A percentile compares a stretch with the other conserved stretches of the same genome.
phyloP scores from a whole-genome alignment of 257 asterid species.

The Plantago major region DNA sequence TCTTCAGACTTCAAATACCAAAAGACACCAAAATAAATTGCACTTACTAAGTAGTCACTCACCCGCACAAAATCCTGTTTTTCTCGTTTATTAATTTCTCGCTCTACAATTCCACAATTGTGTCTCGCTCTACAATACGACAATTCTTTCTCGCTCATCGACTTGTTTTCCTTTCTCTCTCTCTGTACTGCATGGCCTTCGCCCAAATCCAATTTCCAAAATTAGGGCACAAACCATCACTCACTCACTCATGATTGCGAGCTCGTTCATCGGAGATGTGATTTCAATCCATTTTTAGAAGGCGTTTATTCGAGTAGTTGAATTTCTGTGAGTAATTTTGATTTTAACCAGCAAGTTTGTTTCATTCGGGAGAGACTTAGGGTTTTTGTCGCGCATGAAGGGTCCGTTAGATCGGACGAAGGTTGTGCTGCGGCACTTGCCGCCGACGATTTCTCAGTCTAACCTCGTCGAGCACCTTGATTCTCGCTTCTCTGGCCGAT shows the following conservation, averaged over 20 bases:
- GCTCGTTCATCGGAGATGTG: slow-evolving; percentile 30
- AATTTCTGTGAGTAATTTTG: neutral
- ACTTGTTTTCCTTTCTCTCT: slow-evolving; percentile 20
- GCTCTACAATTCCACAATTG: no score
- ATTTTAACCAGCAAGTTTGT: slow-evolving; percentile 15
- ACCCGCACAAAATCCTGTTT: slow-evolving; percentile 22
- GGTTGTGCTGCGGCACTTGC: slow-evolving; percentile 99
- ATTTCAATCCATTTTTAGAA: slow-evolving; percentile 20
- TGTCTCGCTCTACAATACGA: neutral
- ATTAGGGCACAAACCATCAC: slow-evolving; percentile 39
- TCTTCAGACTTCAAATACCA: no score
- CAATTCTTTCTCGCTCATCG: slow-evolving; percentile 10
- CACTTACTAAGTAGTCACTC: no score
- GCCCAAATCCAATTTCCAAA: slow-evolving; percentile 29
- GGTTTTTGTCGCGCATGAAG: slow-evolving; percentile 82
- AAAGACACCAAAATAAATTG: no score
- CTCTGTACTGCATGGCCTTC: slow-evolving; percentile 48
- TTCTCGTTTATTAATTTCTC: slow-evolving; percentile 30
- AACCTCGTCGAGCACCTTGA: slow-evolving; percentile 80
- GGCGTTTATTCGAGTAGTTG: no score
- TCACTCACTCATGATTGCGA: no score
- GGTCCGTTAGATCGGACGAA: slow-evolving; percentile 91
- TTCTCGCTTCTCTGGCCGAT: slow-evolving; percentile 81
- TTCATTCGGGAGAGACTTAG: slow-evolving; percentile 38
- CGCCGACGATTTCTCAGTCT: slow-evolving; percentile 92